Conservation (phyloP, 2,329 filamentous ascomycete species). For the Curvularia eragrostidis region DNA sequence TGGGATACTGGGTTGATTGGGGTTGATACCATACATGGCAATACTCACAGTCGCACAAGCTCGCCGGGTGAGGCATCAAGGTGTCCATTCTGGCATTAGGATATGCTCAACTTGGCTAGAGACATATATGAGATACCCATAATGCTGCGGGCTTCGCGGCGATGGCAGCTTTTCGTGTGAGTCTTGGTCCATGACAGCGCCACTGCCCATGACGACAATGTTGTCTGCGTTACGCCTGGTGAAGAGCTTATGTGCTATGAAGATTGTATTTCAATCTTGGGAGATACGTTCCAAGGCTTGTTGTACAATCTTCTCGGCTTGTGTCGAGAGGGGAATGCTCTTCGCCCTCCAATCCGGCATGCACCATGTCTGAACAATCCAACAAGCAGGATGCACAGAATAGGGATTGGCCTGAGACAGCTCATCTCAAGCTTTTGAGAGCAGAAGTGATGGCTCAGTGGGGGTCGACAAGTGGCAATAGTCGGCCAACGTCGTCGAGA, state of each 20-base stretch:
- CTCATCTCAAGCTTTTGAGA: background rate
- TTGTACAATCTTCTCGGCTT: slow-evolving; percentile 93
- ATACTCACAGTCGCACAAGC: no score
- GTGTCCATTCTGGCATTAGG: background rate
- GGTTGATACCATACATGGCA: background rate
- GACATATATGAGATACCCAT: background rate
- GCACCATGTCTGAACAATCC: background rate
- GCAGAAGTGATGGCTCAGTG: background rate
- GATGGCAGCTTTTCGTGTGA: slow-evolving; percentile 73
- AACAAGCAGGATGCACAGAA: background rate
- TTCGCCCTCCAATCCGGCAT: background rate
- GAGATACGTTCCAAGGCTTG: slow-evolving; percentile 88
- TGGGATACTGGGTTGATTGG: background rate
- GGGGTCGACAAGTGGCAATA: background rate
- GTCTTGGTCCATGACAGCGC: slow-evolving; percentile 87
- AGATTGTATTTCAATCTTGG: slow-evolving; percentile 87
- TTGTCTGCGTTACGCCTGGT: slow-evolving; percentile 94
- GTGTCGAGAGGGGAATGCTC: background rate
- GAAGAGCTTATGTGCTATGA: slow-evolving; percentile 92
- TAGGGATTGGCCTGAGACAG: no score
- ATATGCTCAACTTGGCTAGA: background rate
- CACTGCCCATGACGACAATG: slow-evolving; percentile 87
- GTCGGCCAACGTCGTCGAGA: background rate
- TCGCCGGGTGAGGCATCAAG: background rate
- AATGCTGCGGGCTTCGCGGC: background rate